Conservation (phyloP, 1,139 yeast genomes). For the Pneumocystis wakefieldiae region DNA sequence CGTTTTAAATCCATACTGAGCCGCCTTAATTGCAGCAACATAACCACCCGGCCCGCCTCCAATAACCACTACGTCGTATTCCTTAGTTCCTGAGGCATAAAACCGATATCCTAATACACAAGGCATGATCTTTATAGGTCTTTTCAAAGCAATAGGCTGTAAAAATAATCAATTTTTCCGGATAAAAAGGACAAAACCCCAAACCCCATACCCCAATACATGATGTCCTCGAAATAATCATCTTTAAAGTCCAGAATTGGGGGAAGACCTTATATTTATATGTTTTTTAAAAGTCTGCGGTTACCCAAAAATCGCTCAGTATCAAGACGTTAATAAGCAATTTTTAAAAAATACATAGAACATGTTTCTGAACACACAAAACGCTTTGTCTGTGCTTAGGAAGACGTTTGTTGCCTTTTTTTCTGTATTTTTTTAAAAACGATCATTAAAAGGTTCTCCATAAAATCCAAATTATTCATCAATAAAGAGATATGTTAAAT, state of each 20-base stretch:
- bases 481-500: too few relatives aligned
- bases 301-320: neutral
- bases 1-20: constrained; percentile 83
- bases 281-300: neutral
- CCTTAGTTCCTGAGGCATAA: constrained; percentile 23
- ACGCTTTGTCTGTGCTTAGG: too few relatives aligned
- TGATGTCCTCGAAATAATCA: constrained; percentile 9
- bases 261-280: neutral
- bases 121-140: neutral
- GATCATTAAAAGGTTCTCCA: too few relatives aligned
- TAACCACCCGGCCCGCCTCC: constrained; percentile 99
- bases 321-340: too few relatives aligned
- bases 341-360: neutral
- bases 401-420: too few relatives aligned
- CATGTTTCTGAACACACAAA: neutral
- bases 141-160: neutral
- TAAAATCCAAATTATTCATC: too few relatives aligned
- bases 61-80: constrained; percentile 83
- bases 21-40: constrained; percentile 97
- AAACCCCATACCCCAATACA: constrained; percentile 15
- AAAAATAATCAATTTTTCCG: neutral
- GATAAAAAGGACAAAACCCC: neutral
- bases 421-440: too few relatives aligned
- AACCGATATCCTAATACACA: neutral
- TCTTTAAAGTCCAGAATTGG: neutral